A percentile compares a stretch with the other conserved stretches of the same genome.
Evolutionary conservation across 495 filamentous ascomycete species (phyloP).

Genomic region (Cudoniella acicularis): DNA sequence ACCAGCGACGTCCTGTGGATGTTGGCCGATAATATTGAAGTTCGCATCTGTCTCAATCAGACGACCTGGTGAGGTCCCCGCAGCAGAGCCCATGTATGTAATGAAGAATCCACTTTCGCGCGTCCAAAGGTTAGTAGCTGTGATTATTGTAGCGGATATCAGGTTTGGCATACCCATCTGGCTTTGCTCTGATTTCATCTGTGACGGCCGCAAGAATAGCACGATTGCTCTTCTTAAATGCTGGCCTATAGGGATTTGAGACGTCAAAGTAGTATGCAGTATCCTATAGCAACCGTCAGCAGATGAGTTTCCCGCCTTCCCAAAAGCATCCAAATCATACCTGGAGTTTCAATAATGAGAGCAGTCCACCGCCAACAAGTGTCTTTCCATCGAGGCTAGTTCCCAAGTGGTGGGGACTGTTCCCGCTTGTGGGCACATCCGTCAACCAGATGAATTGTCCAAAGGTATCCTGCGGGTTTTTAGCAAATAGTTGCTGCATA

Average conservation of each 20-base stretch:
- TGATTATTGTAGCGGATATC: no score
- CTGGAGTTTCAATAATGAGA: conserved; percentile 59
- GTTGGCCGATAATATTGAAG: conserved; percentile 59
- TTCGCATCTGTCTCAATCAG: conserved; percentile 56
- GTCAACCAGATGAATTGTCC: conserved; percentile 55
- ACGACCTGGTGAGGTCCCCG: conserved; percentile 54
- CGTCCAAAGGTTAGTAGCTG: neutral
- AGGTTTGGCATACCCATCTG: conserved; percentile 42
- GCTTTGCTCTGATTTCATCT: conserved; percentile 62
- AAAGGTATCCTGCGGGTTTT: conserved; percentile 42
- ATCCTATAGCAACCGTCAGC: conserved; percentile 32
- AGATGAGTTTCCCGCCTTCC: neutral
- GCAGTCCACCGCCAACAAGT: conserved; percentile 54
- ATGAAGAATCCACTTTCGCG: conserved; percentile 58
- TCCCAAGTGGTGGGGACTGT: conserved; percentile 59
- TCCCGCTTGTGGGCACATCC: conserved; percentile 58
- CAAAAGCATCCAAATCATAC: conserved; percentile 17
- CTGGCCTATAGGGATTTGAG: conserved; percentile 53
- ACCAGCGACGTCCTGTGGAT: conserved; percentile 49
- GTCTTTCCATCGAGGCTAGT: conserved; percentile 56
- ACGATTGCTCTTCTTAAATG: conserved; percentile 56
- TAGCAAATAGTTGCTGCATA: conserved; percentile 25
- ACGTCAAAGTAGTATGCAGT: conserved; percentile 63
- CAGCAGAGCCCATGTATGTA: conserved; percentile 55
- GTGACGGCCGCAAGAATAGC: conserved; percentile 53